Conservation (phyloP, 345 rosid species). For the Brassica napus region DNA sequence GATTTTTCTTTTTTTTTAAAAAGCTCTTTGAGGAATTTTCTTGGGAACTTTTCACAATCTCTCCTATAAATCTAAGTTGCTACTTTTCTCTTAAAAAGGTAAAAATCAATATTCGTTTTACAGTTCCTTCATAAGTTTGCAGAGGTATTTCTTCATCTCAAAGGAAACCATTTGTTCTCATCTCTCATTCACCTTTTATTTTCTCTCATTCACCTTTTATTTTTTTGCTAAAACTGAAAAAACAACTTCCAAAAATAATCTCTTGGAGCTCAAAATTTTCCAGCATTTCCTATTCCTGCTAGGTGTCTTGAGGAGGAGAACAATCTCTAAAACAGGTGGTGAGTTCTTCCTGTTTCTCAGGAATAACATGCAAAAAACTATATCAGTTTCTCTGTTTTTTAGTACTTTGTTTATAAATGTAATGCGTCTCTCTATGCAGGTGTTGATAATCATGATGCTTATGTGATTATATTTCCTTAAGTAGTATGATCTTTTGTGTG, state of each 20-base stretch:
- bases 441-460: neutral
- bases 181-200: neutral
- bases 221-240: neutral
- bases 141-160: conserved; percentile 43
- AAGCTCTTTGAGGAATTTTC: conserved; percentile 27
- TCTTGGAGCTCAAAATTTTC: neutral
- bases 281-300: conserved; percentile 16
- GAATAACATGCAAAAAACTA: conserved; percentile 33
- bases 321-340: conserved; percentile 17
- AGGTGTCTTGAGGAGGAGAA: conserved; percentile 30
- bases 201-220: neutral
- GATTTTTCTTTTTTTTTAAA: conserved; percentile 21
- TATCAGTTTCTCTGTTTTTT: neutral
- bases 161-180: conserved; percentile 35
- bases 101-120: conserved; percentile 24
- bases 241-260: neutral
- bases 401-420: neutral
- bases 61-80: conserved; percentile 20
- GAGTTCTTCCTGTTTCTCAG: conserved; percentile 25
- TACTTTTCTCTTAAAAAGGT: neutral
- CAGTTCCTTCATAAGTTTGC: conserved; percentile 35
- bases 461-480: conserved; percentile 18
- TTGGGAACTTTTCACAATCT: conserved; percentile 17
- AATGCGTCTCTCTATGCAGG: conserved; percentile 34
- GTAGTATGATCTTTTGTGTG: conserved; percentile 14